Percentiles rank a stretch among this genome's conserved stretches.
Conservation (phyloP, 2,329 filamentous ascomycete species). For the Arachnomyces sp. region DNA sequence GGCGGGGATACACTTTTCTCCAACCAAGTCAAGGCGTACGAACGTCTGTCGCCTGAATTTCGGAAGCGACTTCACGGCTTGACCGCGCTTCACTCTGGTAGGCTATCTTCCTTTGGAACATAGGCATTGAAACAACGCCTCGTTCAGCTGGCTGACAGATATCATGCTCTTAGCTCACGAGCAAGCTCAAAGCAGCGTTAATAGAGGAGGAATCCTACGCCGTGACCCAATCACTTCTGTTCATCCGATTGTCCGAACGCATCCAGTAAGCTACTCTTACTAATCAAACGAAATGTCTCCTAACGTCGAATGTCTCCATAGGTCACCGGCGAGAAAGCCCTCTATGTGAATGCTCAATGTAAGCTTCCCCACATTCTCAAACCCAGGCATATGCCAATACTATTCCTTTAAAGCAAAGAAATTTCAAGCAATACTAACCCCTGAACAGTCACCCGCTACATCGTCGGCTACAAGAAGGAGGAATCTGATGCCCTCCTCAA, state of each 20-base stretch:
- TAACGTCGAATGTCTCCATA: conserved; percentile 5
- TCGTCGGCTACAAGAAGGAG: conserved; percentile 78
- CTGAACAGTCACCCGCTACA: conserved; percentile 62
- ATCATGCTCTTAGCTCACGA: conserved; percentile 42
- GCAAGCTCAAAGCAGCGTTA: conserved; percentile 64
- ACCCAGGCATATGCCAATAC: conserved; percentile 3
- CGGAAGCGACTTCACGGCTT: conserved; percentile 73
- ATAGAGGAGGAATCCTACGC: conserved; percentile 61
- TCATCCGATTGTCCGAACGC: conserved; percentile 73
- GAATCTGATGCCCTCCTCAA: conserved; percentile 72
- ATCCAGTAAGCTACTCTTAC: conserved; percentile 46
- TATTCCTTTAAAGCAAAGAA: conserved; percentile 8
- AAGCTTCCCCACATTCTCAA: conserved; percentile 34
- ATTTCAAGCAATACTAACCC: background rate
- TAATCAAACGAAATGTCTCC: background rate
- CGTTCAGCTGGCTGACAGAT: no score
- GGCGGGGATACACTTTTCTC: conserved; percentile 82
- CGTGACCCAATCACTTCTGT: conserved; percentile 66
- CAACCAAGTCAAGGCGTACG: conserved; percentile 73
- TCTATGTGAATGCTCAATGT: conserved; percentile 81
- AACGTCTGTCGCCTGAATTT: conserved; percentile 70
- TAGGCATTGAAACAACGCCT: background rate
- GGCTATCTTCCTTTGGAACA: conserved; percentile 7
- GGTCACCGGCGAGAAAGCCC: conserved; percentile 70
- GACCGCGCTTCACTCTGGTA: conserved; percentile 70